These are phyloP conservation scores for Plectosphaerella cucumerina DNA, from an alignment of 2,329 filamentous ascomycete genomes.

Conservation along the genomic window DNA sequence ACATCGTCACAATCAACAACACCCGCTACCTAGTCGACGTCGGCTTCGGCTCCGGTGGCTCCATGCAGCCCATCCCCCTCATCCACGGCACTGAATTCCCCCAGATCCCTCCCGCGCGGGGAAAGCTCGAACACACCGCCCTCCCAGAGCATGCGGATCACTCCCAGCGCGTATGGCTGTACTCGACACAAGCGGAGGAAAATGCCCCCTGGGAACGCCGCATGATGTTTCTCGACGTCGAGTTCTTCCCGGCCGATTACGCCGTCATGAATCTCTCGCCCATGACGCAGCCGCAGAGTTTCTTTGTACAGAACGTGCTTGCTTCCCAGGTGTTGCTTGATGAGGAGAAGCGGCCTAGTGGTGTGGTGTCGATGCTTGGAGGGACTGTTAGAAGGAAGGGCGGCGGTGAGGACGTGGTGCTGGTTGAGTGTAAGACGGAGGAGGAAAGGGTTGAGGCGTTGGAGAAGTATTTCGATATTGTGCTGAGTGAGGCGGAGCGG, in stretches of 20 bases:
- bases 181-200: constrained; percentile 21
- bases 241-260: constrained; percentile 43
- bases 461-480: constrained; percentile 44
- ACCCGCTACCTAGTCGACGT: constrained; percentile 52
- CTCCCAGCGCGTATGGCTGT: constrained; percentile 33
- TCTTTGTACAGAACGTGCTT: constrained; percentile 32
- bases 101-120: constrained; percentile 39
- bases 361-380: constrained; percentile 38
- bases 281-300: constrained; percentile 27
- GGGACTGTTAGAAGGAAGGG: constrained; percentile 39
- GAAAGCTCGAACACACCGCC: constrained; percentile 34
- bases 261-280: constrained; percentile 39
- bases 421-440: constrained; percentile 41
- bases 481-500: constrained; percentile 39
- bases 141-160: constrained; percentile 26
- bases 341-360: constrained; percentile 17
- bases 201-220: constrained; percentile 35
- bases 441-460: constrained; percentile 43
- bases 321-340: constrained; percentile 25
- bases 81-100: constrained; percentile 16
- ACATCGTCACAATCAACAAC: constrained; percentile 49
- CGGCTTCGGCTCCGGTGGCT: constrained; percentile 50
- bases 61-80: constrained; percentile 27
- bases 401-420: constrained; percentile 30
- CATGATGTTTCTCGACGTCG: constrained; percentile 48